These are phyloP conservation scores for Tulasnella sp. DNA, from an alignment of 768 basidiomycete genomes.

Conservation along the genomic window DNA sequence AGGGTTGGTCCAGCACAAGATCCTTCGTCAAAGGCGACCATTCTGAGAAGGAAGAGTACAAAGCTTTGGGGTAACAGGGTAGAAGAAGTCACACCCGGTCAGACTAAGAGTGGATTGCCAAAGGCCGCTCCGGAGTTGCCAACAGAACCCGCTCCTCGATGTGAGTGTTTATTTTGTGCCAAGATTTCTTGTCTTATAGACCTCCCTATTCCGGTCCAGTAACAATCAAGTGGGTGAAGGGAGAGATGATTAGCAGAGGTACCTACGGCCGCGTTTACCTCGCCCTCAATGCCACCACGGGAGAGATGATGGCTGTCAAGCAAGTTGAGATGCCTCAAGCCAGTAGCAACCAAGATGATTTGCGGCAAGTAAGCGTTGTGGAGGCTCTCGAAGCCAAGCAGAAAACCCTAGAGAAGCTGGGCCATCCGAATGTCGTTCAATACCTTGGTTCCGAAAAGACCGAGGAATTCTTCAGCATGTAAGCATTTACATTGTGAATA, in stretches of 20 bases:
- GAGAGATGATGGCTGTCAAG: constrained; percentile 99
- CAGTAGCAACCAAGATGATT: constrained; percentile 85
- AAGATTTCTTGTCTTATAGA: constrained; percentile 23
- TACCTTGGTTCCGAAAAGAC: constrained; percentile 95
- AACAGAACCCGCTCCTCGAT: constrained; percentile 47
- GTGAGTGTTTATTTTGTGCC: constrained; percentile 41
- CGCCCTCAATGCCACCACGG: constrained; percentile 89
- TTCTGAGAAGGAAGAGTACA: constrained; percentile 69
- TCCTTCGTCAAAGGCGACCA: constrained; percentile 29
- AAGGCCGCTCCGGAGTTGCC: constrained; percentile 47
- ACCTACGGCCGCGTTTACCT: constrained; percentile 96
- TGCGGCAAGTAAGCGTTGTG: constrained; percentile 76
- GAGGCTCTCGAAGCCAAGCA: constrained; percentile 92
- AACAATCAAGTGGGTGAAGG: constrained; percentile 97
- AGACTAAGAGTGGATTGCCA: constrained; percentile 43
- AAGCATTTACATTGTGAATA: constrained; percentile 31
- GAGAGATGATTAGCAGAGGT: constrained; percentile 94
- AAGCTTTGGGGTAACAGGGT: constrained; percentile 92
- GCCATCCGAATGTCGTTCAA: constrained; percentile 95
- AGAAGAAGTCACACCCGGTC: constrained; percentile 88
- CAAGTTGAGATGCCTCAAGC: constrained; percentile 95
- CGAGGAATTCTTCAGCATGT: constrained; percentile 84
- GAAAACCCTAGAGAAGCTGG: constrained; percentile 90
- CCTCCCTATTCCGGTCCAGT: constrained; percentile 37
- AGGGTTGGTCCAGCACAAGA: constrained; percentile 44